These are phyloP conservation scores for Liriodendron chinense DNA, from an alignment of 164 flowering plant species.

Conservation along the genomic window DNA sequence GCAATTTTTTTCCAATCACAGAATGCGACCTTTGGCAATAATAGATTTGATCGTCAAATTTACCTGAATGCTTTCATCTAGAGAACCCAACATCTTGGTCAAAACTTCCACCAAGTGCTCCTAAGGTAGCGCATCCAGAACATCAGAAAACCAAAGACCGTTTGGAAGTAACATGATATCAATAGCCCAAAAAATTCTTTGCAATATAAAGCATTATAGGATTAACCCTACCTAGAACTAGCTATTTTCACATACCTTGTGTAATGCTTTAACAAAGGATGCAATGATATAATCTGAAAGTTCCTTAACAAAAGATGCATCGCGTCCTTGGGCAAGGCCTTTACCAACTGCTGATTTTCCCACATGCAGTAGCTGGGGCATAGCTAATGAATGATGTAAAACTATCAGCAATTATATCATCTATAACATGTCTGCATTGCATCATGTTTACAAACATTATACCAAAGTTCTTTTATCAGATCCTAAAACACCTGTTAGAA, in stretches of 20 bases:
- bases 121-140: conserved; percentile 29
- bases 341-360: conserved; percentile 74
- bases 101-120: conserved; percentile 74
- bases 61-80: conserved; percentile 77
- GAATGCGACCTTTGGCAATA: background rate
- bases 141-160: conserved; percentile 1
- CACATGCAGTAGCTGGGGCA: conserved; percentile 74
- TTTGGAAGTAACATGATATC: background rate
- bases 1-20: background rate
- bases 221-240: too few relatives aligned
- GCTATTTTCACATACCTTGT: conserved; percentile 39
- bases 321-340: conserved; percentile 58
- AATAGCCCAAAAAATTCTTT: background rate
- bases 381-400: conserved; percentile 36
- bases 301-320: conserved; percentile 65
- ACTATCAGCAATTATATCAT: background rate
- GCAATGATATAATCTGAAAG: conserved; percentile 66
- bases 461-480: background rate
- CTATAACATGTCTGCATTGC: background rate
- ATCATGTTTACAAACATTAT: background rate
- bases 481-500: background rate
- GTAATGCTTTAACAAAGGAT: conserved; percentile 65
- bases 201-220: too few relatives aligned
- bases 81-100: conserved; percentile 63
- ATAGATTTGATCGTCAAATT: background rate